phyloP scores from a whole-genome alignment of 2,329 filamentous ascomycete species.

The Tolypocladium nubicola region DNA sequence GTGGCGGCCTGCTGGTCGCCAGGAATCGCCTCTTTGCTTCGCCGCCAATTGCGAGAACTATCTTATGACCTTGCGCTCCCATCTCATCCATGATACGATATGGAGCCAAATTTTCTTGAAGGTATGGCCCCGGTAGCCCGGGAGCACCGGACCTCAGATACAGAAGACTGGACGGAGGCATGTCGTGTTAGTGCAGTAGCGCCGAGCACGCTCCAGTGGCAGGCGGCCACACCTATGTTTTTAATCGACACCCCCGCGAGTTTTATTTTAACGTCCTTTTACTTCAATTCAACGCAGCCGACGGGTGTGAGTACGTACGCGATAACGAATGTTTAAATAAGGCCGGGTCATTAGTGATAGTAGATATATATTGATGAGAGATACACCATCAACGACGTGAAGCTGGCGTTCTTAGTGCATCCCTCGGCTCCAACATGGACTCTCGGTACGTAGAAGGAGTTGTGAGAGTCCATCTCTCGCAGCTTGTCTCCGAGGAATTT shows the following conservation, averaged over 20 bases:
- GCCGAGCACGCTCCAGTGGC: too few relatives aligned
- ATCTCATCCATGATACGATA: constrained; percentile 1
- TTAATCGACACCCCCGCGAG: too few relatives aligned
- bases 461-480: neutral
- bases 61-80: neutral
- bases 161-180: neutral
- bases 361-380: too few relatives aligned
- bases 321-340: too few relatives aligned
- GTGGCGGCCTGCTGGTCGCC: neutral
- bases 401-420: too few relatives aligned
- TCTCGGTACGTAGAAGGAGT: neutral
- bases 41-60: constrained; percentile 1
- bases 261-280: too few relatives aligned
- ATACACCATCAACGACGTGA: too few relatives aligned
- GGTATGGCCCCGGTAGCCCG: neutral
- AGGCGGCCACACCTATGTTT: too few relatives aligned
- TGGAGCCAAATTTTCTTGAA: neutral
- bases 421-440: too few relatives aligned
- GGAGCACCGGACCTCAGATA: neutral
- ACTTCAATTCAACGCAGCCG: too few relatives aligned
- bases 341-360: too few relatives aligned
- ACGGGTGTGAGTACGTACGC: too few relatives aligned
- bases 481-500: neutral
- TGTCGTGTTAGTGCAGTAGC: neutral
- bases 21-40: neutral